Evolutionary conservation across 2,329 filamentous ascomycete genomes (phyloP), one percentile per base, ranked within the genome.

Genomic region (Fusarium continuum): DNA sequence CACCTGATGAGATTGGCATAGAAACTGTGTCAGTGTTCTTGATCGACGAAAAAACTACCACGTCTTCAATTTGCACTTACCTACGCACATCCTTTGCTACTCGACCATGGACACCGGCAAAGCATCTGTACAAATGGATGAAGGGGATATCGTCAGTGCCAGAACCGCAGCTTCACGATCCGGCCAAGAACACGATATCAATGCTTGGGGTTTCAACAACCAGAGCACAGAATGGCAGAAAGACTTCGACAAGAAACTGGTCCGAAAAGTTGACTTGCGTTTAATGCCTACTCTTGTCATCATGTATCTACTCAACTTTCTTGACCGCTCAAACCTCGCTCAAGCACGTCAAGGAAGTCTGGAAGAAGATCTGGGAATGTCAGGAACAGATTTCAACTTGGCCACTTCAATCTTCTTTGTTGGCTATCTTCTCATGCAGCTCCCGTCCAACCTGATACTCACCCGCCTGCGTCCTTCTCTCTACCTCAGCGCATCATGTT

Each of bases 351-450:
- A 85, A 26, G 83, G 82, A 1, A 79, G 79, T 0, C 74, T 87
- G 0, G 84, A 87, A 54, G 53, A 75, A 19, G 85, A 87, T 52
- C 73, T 87, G 0, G 73, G 72, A 2, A 84, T 87, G 80, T 75
- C 69, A 6, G 83, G 83, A 8, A 86, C 82, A 3, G 82, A 88
- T 41, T 87, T 84, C 67, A 86, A 86, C 61, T 72, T 85, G 4
- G 79, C 88, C 0, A 79, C 89, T 1, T 86, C 85, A 0, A 73
- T 86, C 44, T 89, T 89, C 72, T 87, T 86, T 57, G 83, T 86
- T 2, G 81, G 85, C 4, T 88, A 88, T 64, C 74, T 88, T 1
- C 73, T 87, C 11, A 87, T 88, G 81, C 85, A 88, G 69, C 73
- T 88, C 0, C 86, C 86, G 0, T 87, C 84, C 0, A 89, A 88